phyloP scores from a whole-genome alignment of 371 early-diverging fungal species.

The Choanephora cucurbitarum region DNA sequence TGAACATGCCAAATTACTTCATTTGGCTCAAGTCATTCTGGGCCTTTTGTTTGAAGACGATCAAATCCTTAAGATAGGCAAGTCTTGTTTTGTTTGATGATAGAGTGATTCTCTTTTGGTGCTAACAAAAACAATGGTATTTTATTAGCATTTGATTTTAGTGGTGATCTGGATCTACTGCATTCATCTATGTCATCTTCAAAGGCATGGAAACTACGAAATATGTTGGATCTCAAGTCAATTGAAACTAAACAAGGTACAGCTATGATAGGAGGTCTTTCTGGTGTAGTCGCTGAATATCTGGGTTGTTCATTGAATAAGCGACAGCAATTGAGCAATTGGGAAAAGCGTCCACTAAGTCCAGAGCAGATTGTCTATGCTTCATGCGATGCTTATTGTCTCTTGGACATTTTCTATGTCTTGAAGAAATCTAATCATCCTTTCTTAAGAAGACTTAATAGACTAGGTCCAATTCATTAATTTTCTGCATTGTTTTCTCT shows the following conservation, averaged over 20 bases:
- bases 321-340: constrained; percentile 52
- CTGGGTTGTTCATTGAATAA: constrained; percentile 39
- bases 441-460: no score
- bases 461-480: no score
- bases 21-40: constrained; percentile 27
- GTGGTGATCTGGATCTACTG: constrained; percentile 41
- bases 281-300: constrained; percentile 35
- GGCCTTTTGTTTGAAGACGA: constrained; percentile 30
- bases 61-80: constrained; percentile 38
- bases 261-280: constrained; percentile 32
- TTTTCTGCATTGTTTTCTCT: no score
- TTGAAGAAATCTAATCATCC: constrained; percentile 33
- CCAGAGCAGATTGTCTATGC: constrained; percentile 41
- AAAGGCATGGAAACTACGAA: constrained; percentile 20
- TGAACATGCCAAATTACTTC: constrained; percentile 16
- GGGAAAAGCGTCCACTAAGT: constrained; percentile 49
- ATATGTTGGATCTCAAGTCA: constrained; percentile 36
- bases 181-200: constrained; percentile 37
- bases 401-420: constrained; percentile 31
- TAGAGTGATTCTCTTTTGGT: no score
- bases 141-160: constrained; percentile 43
- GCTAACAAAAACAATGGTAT: background rate
- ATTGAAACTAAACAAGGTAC: constrained; percentile 9
- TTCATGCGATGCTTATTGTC: constrained; percentile 41
- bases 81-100: no score